phyloP scores from a whole-genome alignment of 352 stramenopile genomes.

The Globisporangium mamillatum region DNA sequence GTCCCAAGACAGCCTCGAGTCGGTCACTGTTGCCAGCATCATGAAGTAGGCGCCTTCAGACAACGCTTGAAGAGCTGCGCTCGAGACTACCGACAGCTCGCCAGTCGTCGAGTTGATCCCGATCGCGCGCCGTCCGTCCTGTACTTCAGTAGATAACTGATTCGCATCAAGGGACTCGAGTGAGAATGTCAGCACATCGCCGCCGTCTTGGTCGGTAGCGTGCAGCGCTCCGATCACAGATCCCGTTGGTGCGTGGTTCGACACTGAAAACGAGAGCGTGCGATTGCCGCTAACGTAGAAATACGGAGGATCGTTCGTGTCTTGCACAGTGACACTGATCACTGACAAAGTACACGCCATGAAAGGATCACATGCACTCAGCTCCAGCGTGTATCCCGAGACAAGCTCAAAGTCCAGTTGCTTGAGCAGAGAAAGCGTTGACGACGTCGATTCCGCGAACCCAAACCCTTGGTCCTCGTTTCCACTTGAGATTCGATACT shows the following conservation, averaged over 20 bases:
- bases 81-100: conserved; percentile 7
- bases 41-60: not conserved
- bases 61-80: not conserved
- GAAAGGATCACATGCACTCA: conserved; percentile 12
- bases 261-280: conserved; percentile 8
- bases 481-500: conserved; percentile 20
- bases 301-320: conserved; percentile 6
- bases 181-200: conserved; percentile 10
- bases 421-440: not conserved
- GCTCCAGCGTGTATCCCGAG: conserved; percentile 3
- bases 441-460: conserved; percentile 7
- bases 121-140: not conserved
- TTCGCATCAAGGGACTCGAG: not conserved
- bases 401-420: conserved; percentile 6
- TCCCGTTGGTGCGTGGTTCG: not conserved
- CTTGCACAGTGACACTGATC: not conserved
- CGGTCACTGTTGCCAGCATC: conserved; percentile 9
- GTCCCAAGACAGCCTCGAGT: conserved; percentile 2
- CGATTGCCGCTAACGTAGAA: conserved; percentile 9
- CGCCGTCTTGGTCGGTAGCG: conserved; percentile 6
- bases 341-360: conserved; percentile 5
- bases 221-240: conserved; percentile 8
- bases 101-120: conserved; percentile 8
- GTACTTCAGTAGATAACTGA: not conserved
- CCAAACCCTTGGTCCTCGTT: conserved; percentile 20